Percentiles rank a stretch among this genome's conserved stretches.
These are phyloP conservation scores for Vairimorpha apis DNA, from an alignment of 371 early-diverging fungal genomes.

Conservation along the genomic window DNA sequence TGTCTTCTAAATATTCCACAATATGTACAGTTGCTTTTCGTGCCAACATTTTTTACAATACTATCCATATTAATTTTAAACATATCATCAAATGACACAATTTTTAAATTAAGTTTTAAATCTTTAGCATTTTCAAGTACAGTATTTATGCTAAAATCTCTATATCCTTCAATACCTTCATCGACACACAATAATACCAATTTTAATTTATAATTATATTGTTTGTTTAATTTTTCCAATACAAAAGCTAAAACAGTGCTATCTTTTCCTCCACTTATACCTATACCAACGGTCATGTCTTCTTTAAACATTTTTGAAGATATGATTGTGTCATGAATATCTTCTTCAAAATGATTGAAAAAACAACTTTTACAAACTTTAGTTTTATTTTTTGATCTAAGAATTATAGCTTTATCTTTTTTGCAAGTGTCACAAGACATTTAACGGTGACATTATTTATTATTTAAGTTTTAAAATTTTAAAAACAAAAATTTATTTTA, in stretches of 20 bases:
- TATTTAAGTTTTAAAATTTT: background rate
- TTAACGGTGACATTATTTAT: background rate
- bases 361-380: constrained; percentile 87
- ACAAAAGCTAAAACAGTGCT: constrained; percentile 94
- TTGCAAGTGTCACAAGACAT: constrained; percentile 64
- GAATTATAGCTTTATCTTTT: constrained; percentile 69
- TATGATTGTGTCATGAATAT: constrained; percentile 84
- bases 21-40: constrained; percentile 95
- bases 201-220: constrained; percentile 82
- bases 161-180: constrained; percentile 95
- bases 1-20: constrained; percentile 97
- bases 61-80: constrained; percentile 95
- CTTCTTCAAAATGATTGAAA: constrained; percentile 81
- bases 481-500: background rate
- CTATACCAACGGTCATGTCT: constrained; percentile 87
- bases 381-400: constrained; percentile 82
- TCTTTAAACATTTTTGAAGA: constrained; percentile 73
- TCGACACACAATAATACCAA: constrained; percentile 87
- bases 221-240: constrained; percentile 82
- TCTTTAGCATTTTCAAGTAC: constrained; percentile 88
- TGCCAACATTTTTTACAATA: constrained; percentile 77
- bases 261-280: constrained; percentile 96
- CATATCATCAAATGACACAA: constrained; percentile 83
- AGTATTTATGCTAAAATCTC: constrained; percentile 93
- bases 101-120: constrained; percentile 79